Conservation (phyloP, 495 filamentous ascomycete genomes). For the Cudoniella acicularis region DNA sequence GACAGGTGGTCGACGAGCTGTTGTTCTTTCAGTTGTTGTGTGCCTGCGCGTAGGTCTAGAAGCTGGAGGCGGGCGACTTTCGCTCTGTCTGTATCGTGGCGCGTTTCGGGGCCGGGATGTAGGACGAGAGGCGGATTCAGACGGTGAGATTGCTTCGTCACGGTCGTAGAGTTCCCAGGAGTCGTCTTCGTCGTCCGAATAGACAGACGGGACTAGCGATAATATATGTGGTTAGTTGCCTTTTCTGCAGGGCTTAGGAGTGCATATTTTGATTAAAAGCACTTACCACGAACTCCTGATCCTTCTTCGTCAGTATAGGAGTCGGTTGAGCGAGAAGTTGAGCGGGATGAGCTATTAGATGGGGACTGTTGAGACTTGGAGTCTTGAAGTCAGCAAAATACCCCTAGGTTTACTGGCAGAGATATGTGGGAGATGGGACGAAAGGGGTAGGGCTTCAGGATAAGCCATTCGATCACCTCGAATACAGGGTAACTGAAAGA, state of each 20-base stretch:
- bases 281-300: slow-evolving; percentile 37
- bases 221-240: slow-evolving; percentile 21
- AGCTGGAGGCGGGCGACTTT: slow-evolving; percentile 43
- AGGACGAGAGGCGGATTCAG: slow-evolving; percentile 75
- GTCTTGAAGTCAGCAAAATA: slow-evolving; percentile 4
- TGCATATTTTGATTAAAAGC: slow-evolving; percentile 34
- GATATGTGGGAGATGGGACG: background rate
- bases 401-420: too few relatives aligned
- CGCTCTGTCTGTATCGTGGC: slow-evolving; percentile 14
- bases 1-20: slow-evolving; percentile 34
- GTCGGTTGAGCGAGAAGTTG: slow-evolving; percentile 20
- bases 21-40: slow-evolving; percentile 34
- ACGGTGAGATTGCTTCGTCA: slow-evolving; percentile 63
- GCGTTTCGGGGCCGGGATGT: slow-evolving; percentile 28
- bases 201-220: slow-evolving; percentile 11
- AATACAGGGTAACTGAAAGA: too few relatives aligned
- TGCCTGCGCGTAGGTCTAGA: slow-evolving; percentile 32
- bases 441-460: too few relatives aligned
- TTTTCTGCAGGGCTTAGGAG: slow-evolving; percentile 22
- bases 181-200: slow-evolving; percentile 31
- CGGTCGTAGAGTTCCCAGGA: slow-evolving; percentile 50
- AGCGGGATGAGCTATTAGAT: slow-evolving; percentile 22
- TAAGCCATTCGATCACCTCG: too few relatives aligned
- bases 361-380: slow-evolving; percentile 10
- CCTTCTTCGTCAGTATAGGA: slow-evolving; percentile 49